Base-by-base conservation (phyloP, 139 green algal genomes). In the Diplosphaera chodatii region DNA sequence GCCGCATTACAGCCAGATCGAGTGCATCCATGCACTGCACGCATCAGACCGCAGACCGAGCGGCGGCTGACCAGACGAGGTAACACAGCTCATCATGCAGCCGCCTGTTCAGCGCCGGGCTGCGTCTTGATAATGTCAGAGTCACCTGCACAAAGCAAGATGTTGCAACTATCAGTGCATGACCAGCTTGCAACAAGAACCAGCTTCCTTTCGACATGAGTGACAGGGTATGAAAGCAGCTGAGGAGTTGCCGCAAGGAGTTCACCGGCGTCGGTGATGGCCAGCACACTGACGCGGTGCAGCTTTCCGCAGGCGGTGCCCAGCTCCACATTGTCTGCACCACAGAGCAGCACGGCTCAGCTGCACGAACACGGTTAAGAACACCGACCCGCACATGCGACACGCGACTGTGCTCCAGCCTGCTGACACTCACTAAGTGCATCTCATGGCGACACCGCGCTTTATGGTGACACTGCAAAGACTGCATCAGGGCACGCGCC, bases 251-350 rank as follows among this genome's bases (percentile, higher is more conserved):
- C 8, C 10, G 28, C 29, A 3, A 55, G 1, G 1, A n/a, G 75
- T 66, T 70, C 67, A 92, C 95, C 95, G 64, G 95, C 75, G 85
- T 99, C 96, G 30, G 95, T 98, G 86, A 99, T 97, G 77, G 91
- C 91, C 63, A 99, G 80, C 40, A 92, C 87, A 32, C 77, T 87
- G 25, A 98, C 93, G 28, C 94, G 80, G 91, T 96, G 98, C 74
- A 93, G 89, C 84, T 97, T 97, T 74, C 96, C 96, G 78, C 96
- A 99, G 20, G 96, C 91, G 34, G 96, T 99, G 63, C 96, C 96
- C 67, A 99, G 87, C 72, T 99, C 96, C 18, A 98, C 91, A 84
- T 99, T 99, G 92, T 97, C 85, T 91, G 80, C 76, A 76, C 8
- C 34, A n/a, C n/a, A n/a, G n/a, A n/a, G n/a, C n/a, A n/a, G n/a